Conservation (phyloP, 768 basidiomycete species). For the Favolaschia claudopus region DNA sequence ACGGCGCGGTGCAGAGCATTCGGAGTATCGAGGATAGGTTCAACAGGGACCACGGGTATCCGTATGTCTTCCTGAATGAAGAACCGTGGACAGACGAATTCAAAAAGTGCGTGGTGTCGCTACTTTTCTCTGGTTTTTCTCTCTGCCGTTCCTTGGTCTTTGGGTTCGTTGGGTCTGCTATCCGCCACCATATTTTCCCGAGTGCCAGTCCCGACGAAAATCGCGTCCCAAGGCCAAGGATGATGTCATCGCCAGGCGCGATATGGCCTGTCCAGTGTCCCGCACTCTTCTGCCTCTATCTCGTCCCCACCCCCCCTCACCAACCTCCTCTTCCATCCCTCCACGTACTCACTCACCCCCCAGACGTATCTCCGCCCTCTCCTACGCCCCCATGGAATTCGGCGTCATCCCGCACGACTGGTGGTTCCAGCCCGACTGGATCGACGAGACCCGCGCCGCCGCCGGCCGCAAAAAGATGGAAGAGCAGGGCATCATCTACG, state of each 20-base stretch:
- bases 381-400: constrained; percentile 49
- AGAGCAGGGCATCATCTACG: constrained; percentile 53
- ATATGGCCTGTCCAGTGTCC: too few relatives aligned
- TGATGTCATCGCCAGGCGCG: too few relatives aligned
- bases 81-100: constrained; percentile 80
- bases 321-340: too few relatives aligned
- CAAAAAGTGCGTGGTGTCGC: constrained; percentile 56
- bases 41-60: constrained; percentile 79
- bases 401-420: constrained; percentile 72
- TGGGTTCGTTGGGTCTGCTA: too few relatives aligned
- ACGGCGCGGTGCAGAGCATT: constrained; percentile 70
- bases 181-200: too few relatives aligned
- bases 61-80: constrained; percentile 90
- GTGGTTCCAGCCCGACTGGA: constrained; percentile 79
- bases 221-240: too few relatives aligned
- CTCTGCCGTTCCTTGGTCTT: too few relatives aligned
- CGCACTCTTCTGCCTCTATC: too few relatives aligned
- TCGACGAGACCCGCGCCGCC: constrained; percentile 72
- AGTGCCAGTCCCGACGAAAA: too few relatives aligned
- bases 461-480: constrained; percentile 68
- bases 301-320: too few relatives aligned
- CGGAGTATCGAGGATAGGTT: constrained; percentile 84
- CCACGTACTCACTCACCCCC: not conserved
- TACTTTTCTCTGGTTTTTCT: not conserved
- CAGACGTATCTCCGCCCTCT: constrained; percentile 41